Percentiles rank a stretch among this genome's conserved stretches.
These are phyloP conservation scores for Gracilaria vermiculophylla DNA, from an alignment of 23 red algal genomes.

Conservation along the genomic window DNA sequence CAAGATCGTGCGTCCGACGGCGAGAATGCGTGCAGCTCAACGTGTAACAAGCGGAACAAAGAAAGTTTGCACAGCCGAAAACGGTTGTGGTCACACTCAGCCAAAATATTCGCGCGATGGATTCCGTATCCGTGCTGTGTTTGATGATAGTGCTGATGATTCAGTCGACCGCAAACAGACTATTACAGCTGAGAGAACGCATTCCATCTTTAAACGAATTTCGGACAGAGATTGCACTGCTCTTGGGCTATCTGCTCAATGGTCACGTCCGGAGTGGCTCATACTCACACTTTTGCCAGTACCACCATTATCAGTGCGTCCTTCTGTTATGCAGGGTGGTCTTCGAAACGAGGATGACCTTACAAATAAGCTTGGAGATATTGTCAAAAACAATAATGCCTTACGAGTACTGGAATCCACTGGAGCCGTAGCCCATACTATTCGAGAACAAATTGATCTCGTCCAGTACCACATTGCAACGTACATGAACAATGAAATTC, in stretches of 20 bases:
- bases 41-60: slow-evolving; percentile 6
- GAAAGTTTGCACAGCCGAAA: slow-evolving; percentile 32
- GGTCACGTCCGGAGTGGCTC: slow-evolving; percentile 91
- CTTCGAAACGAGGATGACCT: slow-evolving; percentile 96
- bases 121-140: slow-evolving; percentile 84
- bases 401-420: slow-evolving; percentile 77
- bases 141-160: slow-evolving; percentile 73
- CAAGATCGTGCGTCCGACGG: background rate
- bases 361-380: slow-evolving; percentile 95
- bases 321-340: slow-evolving; percentile 91
- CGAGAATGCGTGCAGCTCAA: slow-evolving; percentile 25
- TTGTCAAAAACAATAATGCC: slow-evolving; percentile 96
- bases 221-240: slow-evolving; percentile 73
- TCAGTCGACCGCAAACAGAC: slow-evolving; percentile 79
- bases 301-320: slow-evolving; percentile 92
- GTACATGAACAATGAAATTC: slow-evolving; percentile 98
- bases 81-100: slow-evolving; percentile 87
- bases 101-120: slow-evolving; percentile 88
- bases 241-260: slow-evolving; percentile 76
- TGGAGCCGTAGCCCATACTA: slow-evolving; percentile 78
- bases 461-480: slow-evolving; percentile 97
- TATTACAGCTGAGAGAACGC: slow-evolving; percentile 77
- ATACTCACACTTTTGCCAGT: slow-evolving; percentile 87
- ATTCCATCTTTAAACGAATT: slow-evolving; percentile 85
- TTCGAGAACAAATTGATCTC: slow-evolving; percentile 85